Evolutionary conservation across 202 grass and related monocot species (phyloP).

Genomic region (Schoenoplectus tabernaemontani): DNA sequence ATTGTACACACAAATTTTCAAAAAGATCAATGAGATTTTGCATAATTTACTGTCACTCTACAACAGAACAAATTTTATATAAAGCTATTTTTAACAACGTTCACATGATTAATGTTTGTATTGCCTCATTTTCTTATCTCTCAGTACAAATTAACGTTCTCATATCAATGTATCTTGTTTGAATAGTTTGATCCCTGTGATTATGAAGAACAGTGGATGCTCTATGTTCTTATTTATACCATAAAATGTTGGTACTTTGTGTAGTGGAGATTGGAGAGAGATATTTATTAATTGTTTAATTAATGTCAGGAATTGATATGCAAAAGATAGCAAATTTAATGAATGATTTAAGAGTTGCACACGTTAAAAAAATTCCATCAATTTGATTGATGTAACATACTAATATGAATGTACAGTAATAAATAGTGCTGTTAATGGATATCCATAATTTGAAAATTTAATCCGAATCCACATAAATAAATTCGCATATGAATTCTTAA

Average conservation of each 20-base stretch:
- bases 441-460: too few species aligned
- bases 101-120: neutral
- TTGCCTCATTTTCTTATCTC: neutral
- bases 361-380: neutral
- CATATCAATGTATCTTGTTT: neutral
- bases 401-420: too few species aligned
- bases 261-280: neutral
- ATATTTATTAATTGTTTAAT: neutral
- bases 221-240: neutral
- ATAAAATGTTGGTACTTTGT: neutral
- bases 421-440: too few species aligned
- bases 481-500: too few species aligned
- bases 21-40: too few species aligned
- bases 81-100: neutral
- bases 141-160: too few species aligned
- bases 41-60: too few species aligned
- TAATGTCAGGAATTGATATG: neutral
- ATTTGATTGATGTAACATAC: too few species aligned
- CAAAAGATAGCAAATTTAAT: neutral
- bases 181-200: too few species aligned
- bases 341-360: neutral
- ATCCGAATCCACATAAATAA: too few species aligned
- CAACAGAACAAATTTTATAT: neutral
- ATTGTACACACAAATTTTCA: too few species aligned
- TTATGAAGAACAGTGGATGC: neutral